Conservation (phyloP, 129 eudicot species). For the Centrapalus pauciflorus region DNA sequence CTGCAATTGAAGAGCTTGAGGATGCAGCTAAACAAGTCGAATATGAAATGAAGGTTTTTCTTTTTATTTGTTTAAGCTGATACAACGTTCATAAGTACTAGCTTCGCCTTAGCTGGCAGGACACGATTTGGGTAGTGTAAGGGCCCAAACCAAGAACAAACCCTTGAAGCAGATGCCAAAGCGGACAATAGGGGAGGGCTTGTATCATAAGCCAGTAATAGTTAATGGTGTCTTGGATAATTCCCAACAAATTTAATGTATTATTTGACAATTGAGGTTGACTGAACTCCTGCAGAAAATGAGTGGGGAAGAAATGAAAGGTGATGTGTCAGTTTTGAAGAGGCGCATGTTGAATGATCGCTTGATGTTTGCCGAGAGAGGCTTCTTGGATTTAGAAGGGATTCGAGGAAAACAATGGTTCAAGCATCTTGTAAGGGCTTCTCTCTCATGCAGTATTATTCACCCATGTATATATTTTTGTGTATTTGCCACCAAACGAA, state of each 20-base stretch:
- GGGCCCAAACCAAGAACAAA: too few species aligned
- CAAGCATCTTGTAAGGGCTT: slow-evolving; percentile 74
- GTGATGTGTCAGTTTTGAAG: slow-evolving; percentile 32
- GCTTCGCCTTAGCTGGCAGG: too few species aligned
- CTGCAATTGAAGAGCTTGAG: slow-evolving; percentile 56
- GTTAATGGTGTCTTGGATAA: neutral
- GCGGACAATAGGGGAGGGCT: too few species aligned
- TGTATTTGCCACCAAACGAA: too few species aligned
- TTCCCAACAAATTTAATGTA: neutral
- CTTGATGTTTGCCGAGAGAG: slow-evolving; percentile 84
- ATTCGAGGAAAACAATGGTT: slow-evolving; percentile 71
- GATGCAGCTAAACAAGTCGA: slow-evolving; percentile 54
- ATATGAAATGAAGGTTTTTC: slow-evolving; percentile 65
- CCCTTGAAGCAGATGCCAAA: too few species aligned
- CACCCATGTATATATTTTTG: neutral
- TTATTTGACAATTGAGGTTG: neutral
- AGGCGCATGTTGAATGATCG: slow-evolving; percentile 70
- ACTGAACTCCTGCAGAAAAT: slow-evolving; percentile 38
- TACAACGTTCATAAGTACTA: too few species aligned
- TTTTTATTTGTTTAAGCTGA: neutral
- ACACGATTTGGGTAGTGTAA: too few species aligned
- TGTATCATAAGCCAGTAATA: neutral
- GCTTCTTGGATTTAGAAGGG: slow-evolving; percentile 78
- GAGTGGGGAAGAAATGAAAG: slow-evolving; percentile 33
- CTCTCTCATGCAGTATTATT: neutral